These are phyloP conservation scores for Arachis stenosperma DNA, from an alignment of 306 rosid genomes.

Conservation along the genomic window DNA sequence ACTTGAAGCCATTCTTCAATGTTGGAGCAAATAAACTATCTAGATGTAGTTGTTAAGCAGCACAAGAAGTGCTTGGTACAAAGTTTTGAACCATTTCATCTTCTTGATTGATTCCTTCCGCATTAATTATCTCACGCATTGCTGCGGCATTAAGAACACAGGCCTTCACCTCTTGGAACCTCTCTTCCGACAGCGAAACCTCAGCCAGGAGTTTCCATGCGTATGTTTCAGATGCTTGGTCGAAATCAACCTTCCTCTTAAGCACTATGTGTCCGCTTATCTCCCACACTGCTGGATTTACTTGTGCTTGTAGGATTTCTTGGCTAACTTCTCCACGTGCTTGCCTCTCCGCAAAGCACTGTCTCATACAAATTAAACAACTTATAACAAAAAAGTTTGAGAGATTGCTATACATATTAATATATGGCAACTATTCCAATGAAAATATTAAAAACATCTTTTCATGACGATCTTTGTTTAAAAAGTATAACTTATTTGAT, in stretches of 20 bases:
- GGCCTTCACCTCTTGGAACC: constrained; percentile 36
- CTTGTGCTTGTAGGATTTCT: constrained; percentile 26
- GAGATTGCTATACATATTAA: not conserved
- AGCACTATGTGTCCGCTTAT: constrained; percentile 43
- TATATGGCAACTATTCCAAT: too few species aligned
- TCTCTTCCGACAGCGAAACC: constrained; percentile 33
- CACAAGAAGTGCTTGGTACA: not conserved
- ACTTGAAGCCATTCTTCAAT: not conserved
- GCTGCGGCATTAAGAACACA: constrained; percentile 23
- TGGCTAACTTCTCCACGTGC: constrained; percentile 38
- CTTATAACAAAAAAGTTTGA: not conserved
- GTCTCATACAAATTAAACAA: not conserved
- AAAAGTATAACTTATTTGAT: too few species aligned
- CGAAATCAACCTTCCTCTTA: constrained; percentile 36
- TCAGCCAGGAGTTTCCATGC: constrained; percentile 40
- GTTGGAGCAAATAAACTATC: constrained; percentile 15
- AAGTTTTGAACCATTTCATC: constrained; percentile 20
- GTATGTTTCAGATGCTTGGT: constrained; percentile 21
- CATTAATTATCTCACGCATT: not conserved
- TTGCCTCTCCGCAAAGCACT: constrained; percentile 46
- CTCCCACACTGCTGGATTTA: constrained; percentile 48
- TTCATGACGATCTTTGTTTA: too few species aligned
- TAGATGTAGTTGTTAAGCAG: not conserved
- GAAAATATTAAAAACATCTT: too few species aligned
- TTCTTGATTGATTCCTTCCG: not conserved